Conservation (phyloP, 2,329 filamentous ascomycete genomes). For the Fusarium miscanthi region DNA sequence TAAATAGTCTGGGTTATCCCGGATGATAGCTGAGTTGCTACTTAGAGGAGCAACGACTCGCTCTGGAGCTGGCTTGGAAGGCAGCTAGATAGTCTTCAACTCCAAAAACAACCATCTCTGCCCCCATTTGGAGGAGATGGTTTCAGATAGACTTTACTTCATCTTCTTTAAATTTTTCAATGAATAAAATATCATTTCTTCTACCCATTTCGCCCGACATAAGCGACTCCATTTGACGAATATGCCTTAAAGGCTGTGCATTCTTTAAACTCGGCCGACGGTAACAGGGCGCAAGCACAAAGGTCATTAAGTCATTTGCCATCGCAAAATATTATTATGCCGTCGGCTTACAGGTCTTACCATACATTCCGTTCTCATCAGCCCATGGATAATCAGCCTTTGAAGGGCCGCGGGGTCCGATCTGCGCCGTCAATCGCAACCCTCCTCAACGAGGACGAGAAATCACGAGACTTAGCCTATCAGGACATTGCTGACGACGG, state of each 20-base stretch:
- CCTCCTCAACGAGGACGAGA: fast-evolving
- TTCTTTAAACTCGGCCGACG: fast-evolving
- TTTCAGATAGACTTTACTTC: slow-evolving; percentile 6
- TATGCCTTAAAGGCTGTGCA: not conserved
- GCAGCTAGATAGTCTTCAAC: not conserved
- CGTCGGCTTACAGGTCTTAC: not conserved
- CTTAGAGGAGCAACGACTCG: too few species aligned
- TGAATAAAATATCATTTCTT: not conserved
- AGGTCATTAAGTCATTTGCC: fast-evolving
- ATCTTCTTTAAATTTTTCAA: not conserved
- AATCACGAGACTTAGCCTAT: not conserved
- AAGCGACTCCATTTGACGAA: fast-evolving
- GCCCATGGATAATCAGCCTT: fast-evolving
- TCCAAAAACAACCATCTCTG: not conserved
- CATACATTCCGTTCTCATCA: not conserved
- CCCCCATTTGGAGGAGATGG: not conserved
- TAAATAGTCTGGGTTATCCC: not conserved
- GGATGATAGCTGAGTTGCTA: too few species aligned
- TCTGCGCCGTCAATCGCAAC: fast-evolving
- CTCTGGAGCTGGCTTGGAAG: not conserved
- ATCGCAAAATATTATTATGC: fast-evolving
- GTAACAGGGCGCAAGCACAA: fast-evolving
- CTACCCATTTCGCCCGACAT: fast-evolving
- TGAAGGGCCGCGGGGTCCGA: not conserved
- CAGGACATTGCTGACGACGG: not conserved